Conservation (phyloP, 2,329 filamentous ascomycete genomes). For the Cercospora sp. region DNA sequence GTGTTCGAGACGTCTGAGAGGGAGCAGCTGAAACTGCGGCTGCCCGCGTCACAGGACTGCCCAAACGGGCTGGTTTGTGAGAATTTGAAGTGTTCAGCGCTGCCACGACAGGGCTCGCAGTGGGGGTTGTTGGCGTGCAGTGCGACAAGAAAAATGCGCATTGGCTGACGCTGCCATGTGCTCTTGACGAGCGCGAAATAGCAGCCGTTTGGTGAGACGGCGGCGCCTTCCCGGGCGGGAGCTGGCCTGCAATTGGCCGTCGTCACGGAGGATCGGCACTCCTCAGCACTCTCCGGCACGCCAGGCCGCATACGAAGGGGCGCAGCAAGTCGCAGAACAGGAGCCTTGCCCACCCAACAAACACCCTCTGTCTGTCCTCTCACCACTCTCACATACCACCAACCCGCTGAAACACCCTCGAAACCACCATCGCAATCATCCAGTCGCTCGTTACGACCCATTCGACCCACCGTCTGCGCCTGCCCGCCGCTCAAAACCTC, state of each 20-base stretch:
- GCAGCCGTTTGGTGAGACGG: background rate
- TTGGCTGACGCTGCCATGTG: background rate
- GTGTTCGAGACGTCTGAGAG: background rate
- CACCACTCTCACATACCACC: background rate
- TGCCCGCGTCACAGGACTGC: background rate
- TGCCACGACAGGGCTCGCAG: background rate
- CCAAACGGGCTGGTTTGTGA: background rate
- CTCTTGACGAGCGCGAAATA: background rate
- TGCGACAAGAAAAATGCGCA: background rate
- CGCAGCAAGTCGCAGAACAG: background rate
- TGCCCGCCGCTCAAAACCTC: background rate
- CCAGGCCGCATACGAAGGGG: background rate
- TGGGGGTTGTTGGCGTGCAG: background rate
- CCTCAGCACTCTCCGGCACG: background rate
- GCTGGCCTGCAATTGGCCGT: background rate
- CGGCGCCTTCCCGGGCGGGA: background rate
- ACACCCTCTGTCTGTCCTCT: background rate
- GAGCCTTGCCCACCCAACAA: background rate
- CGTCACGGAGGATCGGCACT: slow-evolving; percentile 2
- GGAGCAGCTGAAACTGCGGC: background rate
- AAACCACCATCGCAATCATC: background rate
- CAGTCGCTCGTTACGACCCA: background rate
- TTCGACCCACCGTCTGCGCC: background rate
- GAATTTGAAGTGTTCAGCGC: background rate
- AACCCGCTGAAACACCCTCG: background rate